Evolutionary conservation across 352 stramenopile species (phyloP), one percentile per base, ranked within the genome.

Genomic region (Globisporangium sylvaticum): DNA sequence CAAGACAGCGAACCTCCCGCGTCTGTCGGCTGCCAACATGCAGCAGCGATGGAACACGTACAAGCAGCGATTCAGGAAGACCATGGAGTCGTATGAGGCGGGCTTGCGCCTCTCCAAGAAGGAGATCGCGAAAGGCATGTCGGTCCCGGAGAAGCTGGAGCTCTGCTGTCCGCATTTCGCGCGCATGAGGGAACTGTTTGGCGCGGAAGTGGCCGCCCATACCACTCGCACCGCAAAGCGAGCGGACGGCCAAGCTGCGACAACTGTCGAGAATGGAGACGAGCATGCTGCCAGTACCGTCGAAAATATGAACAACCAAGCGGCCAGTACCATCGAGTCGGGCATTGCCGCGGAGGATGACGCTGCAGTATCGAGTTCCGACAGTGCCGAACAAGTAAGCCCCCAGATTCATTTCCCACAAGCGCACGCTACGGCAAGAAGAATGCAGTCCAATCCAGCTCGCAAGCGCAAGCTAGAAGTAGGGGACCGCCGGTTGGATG

Each of bases 41-140:
- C 44, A 63, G 27, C 42, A 74, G n/a, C 25, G 59, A 37, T 74
- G 69, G 55, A 15, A 37, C 15, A 71, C 59, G 8, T 71, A 71
- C 46, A 52, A 31, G 20, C 37, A 48, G 4, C 20, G 48, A 10
- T 68, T 68, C 56, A 65, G 63, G 34, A 68, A 50, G 58, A 55
- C 39, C 5, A n/a, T 64, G 58, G 5, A 55, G 4, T 29, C 24
- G 39, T n/a, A 3, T 15, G 22, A 50, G 46, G 65, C 60, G 0
- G 69, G 53, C 9, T 4, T 65, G 42, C 39, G 54, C 6, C 48
- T 68, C 8, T 48, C 64, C 1, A 53, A 31, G 25, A 37, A 44
- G 3, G 64, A 71, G 25, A 20, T 66, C 18, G 14, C 8, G 14
- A 48, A 42, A 7, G 60, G 55, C 3, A 64, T 71, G 37, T 68